Base-by-base conservation (phyloP, 2,329 filamentous ascomycete species). In the Fusarium buharicum region DNA sequence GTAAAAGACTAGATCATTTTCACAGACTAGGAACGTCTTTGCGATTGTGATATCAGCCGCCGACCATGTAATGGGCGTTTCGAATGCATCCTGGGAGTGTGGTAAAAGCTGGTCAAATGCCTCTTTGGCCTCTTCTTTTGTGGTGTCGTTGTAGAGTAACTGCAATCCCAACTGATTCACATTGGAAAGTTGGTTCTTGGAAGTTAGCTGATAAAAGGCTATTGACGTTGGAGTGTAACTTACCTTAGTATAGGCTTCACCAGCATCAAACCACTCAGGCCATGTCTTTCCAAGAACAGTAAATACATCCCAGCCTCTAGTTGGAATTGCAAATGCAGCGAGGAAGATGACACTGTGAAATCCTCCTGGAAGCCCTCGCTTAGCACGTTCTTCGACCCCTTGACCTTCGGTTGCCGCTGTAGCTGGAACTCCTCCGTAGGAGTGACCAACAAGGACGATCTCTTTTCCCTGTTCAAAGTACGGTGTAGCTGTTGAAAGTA, bases 271-370 rank as follows among this genome's bases (percentile, higher is more conserved):
- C 41, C 41, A 40, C n/a, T 47, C 50, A 39, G 50, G 24, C 34
- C 27, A 40, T 33, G 13, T 44, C 17, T 27, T 34, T 17, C 50
- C 50, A 16, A 27, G 13, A 3, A 34, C 34, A 12, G 41, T 53
- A 13, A 53, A 18, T 9, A 53, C 22, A 22, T 53, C 50, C 50
- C 34, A 40, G 4, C 50, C 50, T 22, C 46, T 53, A n/a, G 46
- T 44, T 4, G 50, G 50, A 12, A 53, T 41, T 4, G 50, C 50
- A 40, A 52, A 52, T 5, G 40, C 50, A 3, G 50, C 34, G 3
- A 53, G n/a, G n/a, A 53, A 53, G 4, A 53, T 39, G 7, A 54
- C 41, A 13, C 13, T 38, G n/a, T 27, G 24, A 20, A 53, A 53
- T 13, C 41, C 41, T 13, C 44, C 46, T 17, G 36, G 43, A 10